These are phyloP conservation scores for Piper betle DNA, from an alignment of 164 flowering plant genomes.

Conservation along the genomic window DNA sequence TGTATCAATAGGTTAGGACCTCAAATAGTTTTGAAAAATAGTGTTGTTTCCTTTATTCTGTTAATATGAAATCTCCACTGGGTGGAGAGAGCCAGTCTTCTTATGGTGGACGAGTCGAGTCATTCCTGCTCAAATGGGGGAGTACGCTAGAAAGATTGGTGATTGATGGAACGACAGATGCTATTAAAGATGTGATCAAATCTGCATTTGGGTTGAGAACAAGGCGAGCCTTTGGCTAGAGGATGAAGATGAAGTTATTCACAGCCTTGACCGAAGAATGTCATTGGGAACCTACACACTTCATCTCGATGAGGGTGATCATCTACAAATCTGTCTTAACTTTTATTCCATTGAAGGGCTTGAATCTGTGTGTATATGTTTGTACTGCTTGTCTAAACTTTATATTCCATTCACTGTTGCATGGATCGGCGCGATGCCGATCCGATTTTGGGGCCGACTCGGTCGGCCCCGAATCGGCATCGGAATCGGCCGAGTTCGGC, in stretches of 20 bases:
- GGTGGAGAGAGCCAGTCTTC: slow-evolving; percentile 28
- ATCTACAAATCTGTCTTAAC: background rate
- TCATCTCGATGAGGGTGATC: slow-evolving; percentile 51
- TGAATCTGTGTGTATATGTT: background rate
- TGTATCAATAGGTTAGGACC: background rate
- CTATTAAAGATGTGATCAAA: slow-evolving; percentile 43
- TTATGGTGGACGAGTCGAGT: slow-evolving; percentile 30
- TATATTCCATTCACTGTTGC: too few species aligned
- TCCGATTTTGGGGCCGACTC: too few species aligned
- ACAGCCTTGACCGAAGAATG: slow-evolving; percentile 40
- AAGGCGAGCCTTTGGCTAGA: slow-evolving; percentile 44
- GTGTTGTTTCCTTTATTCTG: background rate
- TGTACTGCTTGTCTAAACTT: background rate
- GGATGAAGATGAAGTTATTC: slow-evolving; percentile 36
- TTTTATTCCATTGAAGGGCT: too few species aligned
- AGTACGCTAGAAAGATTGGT: slow-evolving; percentile 30
- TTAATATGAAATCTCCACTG: slow-evolving; percentile 4
- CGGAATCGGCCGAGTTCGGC: too few species aligned
- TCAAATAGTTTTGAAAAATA: background rate
- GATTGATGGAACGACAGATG: slow-evolving; percentile 38
- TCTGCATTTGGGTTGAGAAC: slow-evolving; percentile 41
- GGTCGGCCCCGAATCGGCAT: background rate
- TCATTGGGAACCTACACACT: slow-evolving; percentile 42
- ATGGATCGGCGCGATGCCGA: too few species aligned
- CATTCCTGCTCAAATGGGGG: slow-evolving; percentile 35